A percentile compares a stretch with the other conserved stretches of the same genome.
Evolutionary conservation across 441 rosid species (phyloP).

Genomic region (Bocquillonia castaneifolia): DNA sequence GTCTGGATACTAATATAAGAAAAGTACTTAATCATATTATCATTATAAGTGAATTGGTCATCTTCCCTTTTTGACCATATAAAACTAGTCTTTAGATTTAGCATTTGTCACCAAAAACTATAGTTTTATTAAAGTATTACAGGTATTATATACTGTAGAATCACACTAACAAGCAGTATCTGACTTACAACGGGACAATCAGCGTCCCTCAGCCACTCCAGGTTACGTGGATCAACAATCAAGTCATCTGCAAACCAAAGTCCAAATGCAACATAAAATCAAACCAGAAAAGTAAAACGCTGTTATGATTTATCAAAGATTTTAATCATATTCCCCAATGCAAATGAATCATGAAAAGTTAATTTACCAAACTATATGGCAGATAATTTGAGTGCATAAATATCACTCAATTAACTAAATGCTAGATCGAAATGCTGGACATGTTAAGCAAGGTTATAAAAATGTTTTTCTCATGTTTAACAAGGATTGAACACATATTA

Average conservation of each 20-base stretch:
- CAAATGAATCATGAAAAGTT: neutral
- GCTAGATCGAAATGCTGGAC: neutral
- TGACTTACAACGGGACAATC: slow-evolving; percentile 89
- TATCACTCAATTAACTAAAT: slow-evolving; percentile 4
- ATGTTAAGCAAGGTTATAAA: neutral
- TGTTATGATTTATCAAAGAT: slow-evolving; percentile 2
- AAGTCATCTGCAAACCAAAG: slow-evolving; percentile 61
- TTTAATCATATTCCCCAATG: slow-evolving; percentile 9
- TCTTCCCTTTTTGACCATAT: no score
- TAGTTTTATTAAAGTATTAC: neutral
- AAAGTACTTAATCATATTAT: neutral
- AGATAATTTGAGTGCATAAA: neutral
- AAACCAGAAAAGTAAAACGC: slow-evolving; percentile 13
- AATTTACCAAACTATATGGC: neutral
- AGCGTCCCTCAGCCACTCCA: slow-evolving; percentile 95
- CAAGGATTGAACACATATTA: neutral
- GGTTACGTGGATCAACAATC: slow-evolving; percentile 89
- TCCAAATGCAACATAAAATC: slow-evolving; percentile 25
- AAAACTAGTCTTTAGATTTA: neutral
- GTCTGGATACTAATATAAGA: neutral
- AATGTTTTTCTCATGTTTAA: neutral
- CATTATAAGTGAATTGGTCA: neutral
- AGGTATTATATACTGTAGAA: neutral
- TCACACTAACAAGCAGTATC: slow-evolving; percentile 14
- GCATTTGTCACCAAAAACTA: neutral